phyloP scores from a whole-genome alignment of 1,284 basidiomycete species.

The Coniferiporia sulphurascens region DNA sequence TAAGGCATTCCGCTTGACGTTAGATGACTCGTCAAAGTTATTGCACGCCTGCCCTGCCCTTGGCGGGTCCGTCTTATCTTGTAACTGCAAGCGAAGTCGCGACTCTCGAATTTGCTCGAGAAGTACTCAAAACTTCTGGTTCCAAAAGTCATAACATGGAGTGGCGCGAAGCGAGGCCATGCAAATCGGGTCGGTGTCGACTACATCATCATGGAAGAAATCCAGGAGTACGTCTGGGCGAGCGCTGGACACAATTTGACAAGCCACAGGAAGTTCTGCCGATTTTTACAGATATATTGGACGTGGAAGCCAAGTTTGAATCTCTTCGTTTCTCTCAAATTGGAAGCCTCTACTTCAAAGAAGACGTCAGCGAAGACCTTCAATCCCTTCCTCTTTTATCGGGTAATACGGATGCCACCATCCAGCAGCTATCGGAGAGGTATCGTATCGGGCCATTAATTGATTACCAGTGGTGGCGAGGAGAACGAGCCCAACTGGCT shows the following conservation, averaged over 20 bases:
- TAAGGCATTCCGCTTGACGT: too few relatives aligned
- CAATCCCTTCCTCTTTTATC: constrained; percentile 22
- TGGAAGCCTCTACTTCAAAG: constrained; percentile 35
- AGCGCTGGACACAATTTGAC: constrained; percentile 21
- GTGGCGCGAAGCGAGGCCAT: too few relatives aligned
- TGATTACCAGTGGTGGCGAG: constrained; percentile 26
- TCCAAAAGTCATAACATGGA: too few relatives aligned
- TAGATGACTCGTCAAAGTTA: constrained; percentile 28
- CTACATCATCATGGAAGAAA: constrained; percentile 37
- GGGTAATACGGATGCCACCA: not conserved
- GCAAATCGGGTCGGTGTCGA: too few relatives aligned
- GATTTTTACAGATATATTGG: too few relatives aligned
- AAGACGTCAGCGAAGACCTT: constrained; percentile 27
- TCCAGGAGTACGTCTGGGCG: constrained; percentile 26
- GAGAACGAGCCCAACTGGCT: constrained; percentile 20
- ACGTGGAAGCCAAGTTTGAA: too few relatives aligned
- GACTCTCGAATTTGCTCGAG: too few relatives aligned
- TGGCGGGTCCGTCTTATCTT: constrained; percentile 29
- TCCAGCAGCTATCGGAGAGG: constrained; percentile 18
- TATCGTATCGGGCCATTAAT: too few relatives aligned
- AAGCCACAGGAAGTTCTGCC: constrained; percentile 11
- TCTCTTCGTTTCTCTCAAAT: constrained; percentile 30
- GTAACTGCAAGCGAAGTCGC: constrained; percentile 38
- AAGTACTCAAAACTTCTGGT: too few relatives aligned
- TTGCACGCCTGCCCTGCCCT: constrained; percentile 31